Base-by-base conservation (phyloP, 2,329 filamentous ascomycete species). In the Hypoxylon sp. region DNA sequence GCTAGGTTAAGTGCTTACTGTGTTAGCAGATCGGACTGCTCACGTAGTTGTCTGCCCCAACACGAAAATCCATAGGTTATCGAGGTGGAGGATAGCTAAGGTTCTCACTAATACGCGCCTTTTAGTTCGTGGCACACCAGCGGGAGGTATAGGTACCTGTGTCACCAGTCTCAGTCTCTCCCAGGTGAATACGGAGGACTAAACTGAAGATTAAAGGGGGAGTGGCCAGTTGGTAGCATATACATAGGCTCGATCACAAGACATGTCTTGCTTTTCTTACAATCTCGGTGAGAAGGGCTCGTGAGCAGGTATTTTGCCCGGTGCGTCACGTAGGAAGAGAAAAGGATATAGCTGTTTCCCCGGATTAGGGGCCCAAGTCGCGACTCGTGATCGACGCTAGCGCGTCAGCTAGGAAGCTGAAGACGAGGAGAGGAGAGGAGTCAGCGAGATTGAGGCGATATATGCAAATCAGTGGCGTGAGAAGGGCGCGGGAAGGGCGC, bases 341-440 rank as follows among this genome's bases (percentile, higher is more conserved):
- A 44, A n/a, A n/a, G 20, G 20, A 27, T 5, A 27, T 20, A 10
- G 7, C 17, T 8, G 10, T n/a, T 42, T 42, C 37, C 37, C 37
- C 37, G 17, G 17, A 44, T 44, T 44, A 44, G 40, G 40, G 40
- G 40, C 20, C 40, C 40, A 44, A 44, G 17, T 44, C 40, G 17
- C 40, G 40, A 20, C 40, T 22, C 40, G 40, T 44, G 40, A 44
- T 44, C 17, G 17, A 17, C 14, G 7, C 17, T 44, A 44, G 40
- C 40, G 40, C 40, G 40, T 44, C 17, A 22, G 40, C 3, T 22
- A 44, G 20, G 40, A 44, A 22, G 40, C 40, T 44, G 40, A 44
- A 11, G 40, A 37, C 13, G 33, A 13, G 33, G 2, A 33, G 6
- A 17, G 17, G 3, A 42, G 20, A 11, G 17, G 8, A 44, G 40